These are phyloP conservation scores for Beta corolliflora DNA, from an alignment of 179 eudicot genomes.

Conservation along the genomic window DNA sequence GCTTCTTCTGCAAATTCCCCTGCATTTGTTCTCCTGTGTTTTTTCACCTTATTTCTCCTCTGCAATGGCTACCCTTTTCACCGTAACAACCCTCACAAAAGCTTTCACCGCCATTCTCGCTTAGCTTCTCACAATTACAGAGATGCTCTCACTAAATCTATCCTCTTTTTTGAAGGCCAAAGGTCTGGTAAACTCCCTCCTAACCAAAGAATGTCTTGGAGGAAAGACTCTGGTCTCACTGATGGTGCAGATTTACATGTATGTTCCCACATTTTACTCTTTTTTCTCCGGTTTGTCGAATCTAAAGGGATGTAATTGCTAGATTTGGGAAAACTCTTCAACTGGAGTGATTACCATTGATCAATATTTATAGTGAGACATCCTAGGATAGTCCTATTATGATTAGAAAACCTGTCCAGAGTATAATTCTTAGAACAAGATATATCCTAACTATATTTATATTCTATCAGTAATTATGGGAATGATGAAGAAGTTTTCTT, in stretches of 20 bases:
- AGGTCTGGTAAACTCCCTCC: conserved; percentile 90
- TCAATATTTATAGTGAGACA: no score
- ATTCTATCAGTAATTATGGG: no score
- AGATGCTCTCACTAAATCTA: conserved; percentile 89
- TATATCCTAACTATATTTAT: no score
- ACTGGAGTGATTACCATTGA: no score
- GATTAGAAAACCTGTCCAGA: no score
- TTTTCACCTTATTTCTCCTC: conserved; percentile 11
- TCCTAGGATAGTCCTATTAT: no score
- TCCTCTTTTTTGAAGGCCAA: conserved; percentile 87
- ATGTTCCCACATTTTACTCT: conserved; percentile 25
- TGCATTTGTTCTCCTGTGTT: conserved; percentile 31
- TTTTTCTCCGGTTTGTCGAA: not conserved
- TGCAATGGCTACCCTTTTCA: conserved; percentile 44
- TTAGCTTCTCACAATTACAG: conserved; percentile 71
- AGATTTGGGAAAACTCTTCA: no score
- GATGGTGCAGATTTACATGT: conserved; percentile 76
- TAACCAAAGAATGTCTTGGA: conserved; percentile 82
- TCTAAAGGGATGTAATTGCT: no score
- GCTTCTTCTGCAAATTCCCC: conserved; percentile 5
- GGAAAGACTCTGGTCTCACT: conserved; percentile 87
- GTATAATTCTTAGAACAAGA: no score
- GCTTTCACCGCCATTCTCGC: conserved; percentile 40
- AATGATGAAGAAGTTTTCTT: no score
- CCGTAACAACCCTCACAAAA: conserved; percentile 8